Evolutionary conservation across 805 yeast genomes (phyloP).

Genomic region (Aciculoconidium aculeatum): DNA sequence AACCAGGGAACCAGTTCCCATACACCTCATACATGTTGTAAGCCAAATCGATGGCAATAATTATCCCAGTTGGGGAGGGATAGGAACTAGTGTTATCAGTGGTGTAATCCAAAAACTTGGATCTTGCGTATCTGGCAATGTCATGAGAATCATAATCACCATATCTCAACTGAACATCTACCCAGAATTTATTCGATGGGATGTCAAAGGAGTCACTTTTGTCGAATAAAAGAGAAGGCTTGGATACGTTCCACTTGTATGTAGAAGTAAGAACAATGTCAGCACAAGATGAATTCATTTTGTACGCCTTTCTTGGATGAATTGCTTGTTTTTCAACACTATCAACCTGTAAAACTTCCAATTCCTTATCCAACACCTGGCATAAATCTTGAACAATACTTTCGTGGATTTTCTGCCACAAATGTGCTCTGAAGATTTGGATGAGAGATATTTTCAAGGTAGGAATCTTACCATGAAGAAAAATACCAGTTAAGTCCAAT

Average conservation of each 20-base stretch:
- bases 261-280: slow-evolving; percentile 75
- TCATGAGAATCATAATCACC: slow-evolving; percentile 99
- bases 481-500: slow-evolving; percentile 92
- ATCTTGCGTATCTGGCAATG: slow-evolving; percentile 86
- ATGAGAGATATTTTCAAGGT: slow-evolving; percentile 91
- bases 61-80: slow-evolving; percentile 89
- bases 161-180: slow-evolving; percentile 89
- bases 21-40: slow-evolving; percentile 95
- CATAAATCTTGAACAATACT: slow-evolving; percentile 89
- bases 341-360: slow-evolving; percentile 78
- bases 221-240: slow-evolving; percentile 76
- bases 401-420: slow-evolving; percentile 99
- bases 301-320: slow-evolving; percentile 95
- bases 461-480: slow-evolving; percentile 96
- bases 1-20: slow-evolving; percentile 96
- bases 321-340: slow-evolving; percentile 85
- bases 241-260: slow-evolving; percentile 74
- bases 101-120: slow-evolving; percentile 90
- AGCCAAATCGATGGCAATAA: slow-evolving; percentile 88
- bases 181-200: slow-evolving; percentile 74
- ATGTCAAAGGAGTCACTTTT: slow-evolving; percentile 57
- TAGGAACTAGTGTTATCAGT: slow-evolving; percentile 78
- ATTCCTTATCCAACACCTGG: slow-evolving; percentile 83
- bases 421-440: slow-evolving; percentile 94
- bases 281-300: slow-evolving; percentile 94